Percentiles rank a stretch among this genome's conserved stretches.
Evolutionary conservation across 805 yeast species (phyloP).

Genomic region (Myxozyma geophila): DNA sequence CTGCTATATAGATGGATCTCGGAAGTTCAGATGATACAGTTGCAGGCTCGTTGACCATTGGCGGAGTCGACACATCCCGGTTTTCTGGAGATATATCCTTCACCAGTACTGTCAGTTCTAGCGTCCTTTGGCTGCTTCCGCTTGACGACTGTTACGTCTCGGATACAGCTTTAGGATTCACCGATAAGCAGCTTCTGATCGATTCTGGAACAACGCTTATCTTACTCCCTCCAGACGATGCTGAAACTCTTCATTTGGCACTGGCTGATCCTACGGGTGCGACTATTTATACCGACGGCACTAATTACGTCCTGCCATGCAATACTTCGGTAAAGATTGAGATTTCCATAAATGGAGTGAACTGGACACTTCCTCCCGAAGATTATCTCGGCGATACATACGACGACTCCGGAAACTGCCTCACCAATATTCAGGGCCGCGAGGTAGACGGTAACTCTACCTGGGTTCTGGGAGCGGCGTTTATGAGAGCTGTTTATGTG

Average conservation of each 20-base stretch:
- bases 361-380: slow-evolving; percentile 52
- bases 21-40: slow-evolving; percentile 44
- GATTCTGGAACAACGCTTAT: slow-evolving; percentile 73
- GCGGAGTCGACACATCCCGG: slow-evolving; percentile 47
- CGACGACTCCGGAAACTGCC: slow-evolving; percentile 55
- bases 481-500: slow-evolving; percentile 59
- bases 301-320: slow-evolving; percentile 65
- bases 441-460: slow-evolving; percentile 46
- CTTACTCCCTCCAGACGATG: slow-evolving; percentile 60
- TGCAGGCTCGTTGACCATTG: slow-evolving; percentile 53
- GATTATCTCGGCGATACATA: slow-evolving; percentile 58
- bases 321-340: slow-evolving; percentile 51
- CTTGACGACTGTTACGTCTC: slow-evolving; percentile 49
- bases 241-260: slow-evolving; percentile 57
- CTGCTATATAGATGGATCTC: slow-evolving; percentile 42
- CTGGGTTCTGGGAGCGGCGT: slow-evolving; percentile 71
- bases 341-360: slow-evolving; percentile 52
- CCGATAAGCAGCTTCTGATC: slow-evolving; percentile 49
- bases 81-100: slow-evolving; percentile 52
- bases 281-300: slow-evolving; percentile 56
- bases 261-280: slow-evolving; percentile 48
- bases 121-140: slow-evolving; percentile 55
- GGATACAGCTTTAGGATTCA: slow-evolving; percentile 38
- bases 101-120: slow-evolving; percentile 45
- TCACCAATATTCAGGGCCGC: slow-evolving; percentile 67